Percentiles rank a stretch among this genome's conserved stretches.
phyloP scores from a whole-genome alignment of 345 rosid genomes.

The Lepidium didymum region DNA sequence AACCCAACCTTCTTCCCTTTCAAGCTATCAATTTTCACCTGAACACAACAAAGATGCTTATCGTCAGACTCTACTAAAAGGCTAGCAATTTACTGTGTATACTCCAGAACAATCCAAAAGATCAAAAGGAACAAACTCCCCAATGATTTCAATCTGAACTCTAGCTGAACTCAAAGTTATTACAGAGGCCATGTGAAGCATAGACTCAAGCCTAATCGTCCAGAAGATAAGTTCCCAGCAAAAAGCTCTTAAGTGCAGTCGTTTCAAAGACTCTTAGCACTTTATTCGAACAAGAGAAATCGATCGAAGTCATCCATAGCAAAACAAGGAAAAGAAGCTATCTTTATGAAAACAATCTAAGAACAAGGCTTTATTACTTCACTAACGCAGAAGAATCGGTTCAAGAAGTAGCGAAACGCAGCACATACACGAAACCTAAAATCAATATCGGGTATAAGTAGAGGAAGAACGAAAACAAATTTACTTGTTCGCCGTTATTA shows the following conservation, averaged over 20 bases:
- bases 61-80: neutral
- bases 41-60: neutral
- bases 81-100: neutral
- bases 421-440: neutral
- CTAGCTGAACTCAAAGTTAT: neutral
- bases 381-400: neutral
- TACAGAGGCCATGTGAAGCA: neutral
- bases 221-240: neutral
- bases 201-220: neutral
- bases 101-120: too few species aligned
- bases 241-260: too few species aligned
- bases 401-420: neutral
- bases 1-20: constrained; percentile 71
- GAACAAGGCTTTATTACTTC: neutral
- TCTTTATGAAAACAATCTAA: neutral
- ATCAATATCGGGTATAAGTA: neutral
- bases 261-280: neutral
- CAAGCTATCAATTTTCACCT: constrained; percentile 66
- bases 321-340: neutral
- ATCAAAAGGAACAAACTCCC: neutral
- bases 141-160: neutral
- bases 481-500: constrained; percentile 52
- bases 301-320: neutral
- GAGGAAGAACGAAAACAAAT: neutral
- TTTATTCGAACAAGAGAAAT: neutral